Conservation (phyloP, 2,329 filamentous ascomycete genomes). For the Colletotrichum endophyticum region DNA sequence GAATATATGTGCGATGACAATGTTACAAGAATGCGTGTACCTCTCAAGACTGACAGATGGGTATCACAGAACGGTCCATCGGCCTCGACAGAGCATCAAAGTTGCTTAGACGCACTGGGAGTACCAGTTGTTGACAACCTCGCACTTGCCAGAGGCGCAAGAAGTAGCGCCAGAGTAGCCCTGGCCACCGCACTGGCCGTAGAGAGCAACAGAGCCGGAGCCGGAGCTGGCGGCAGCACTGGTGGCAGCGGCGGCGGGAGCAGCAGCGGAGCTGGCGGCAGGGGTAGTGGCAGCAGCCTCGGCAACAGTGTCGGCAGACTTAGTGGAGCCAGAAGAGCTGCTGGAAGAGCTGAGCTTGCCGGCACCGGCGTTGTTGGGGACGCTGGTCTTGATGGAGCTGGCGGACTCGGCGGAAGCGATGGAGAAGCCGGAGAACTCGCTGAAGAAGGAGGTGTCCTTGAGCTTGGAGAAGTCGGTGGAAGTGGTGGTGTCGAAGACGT, state of each 20-base stretch:
- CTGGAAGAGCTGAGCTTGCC: slow-evolving; percentile 10
- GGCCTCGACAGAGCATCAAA: background rate
- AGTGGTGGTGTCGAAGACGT: slow-evolving; percentile 1
- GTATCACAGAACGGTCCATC: background rate
- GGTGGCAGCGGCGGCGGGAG: background rate
- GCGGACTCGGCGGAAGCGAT: slow-evolving; percentile 1
- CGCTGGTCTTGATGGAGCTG: slow-evolving; percentile 13
- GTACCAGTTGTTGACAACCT: slow-evolving; percentile 23
- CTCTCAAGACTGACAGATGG: background rate
- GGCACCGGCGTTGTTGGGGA: slow-evolving; percentile 5
- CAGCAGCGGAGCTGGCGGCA: background rate
- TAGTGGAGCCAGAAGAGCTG: background rate
- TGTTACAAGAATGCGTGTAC: background rate
- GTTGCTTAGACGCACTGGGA: slow-evolving; percentile 16
- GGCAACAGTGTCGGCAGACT: background rate
- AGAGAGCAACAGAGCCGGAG: slow-evolving; percentile 29
- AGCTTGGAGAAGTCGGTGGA: background rate
- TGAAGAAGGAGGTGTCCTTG: slow-evolving; percentile 3
- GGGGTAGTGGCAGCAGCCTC: background rate
- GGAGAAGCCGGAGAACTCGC: background rate
- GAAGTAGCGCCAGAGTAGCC: slow-evolving; percentile 23
- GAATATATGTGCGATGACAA: background rate
- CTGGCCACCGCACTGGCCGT: slow-evolving; percentile 37
- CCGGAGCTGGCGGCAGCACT: background rate
- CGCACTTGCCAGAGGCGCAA: slow-evolving; percentile 24